Evolutionary conservation across 2,329 filamentous ascomycete genomes (phyloP).

Genomic region (Pyrenophora teres): DNA sequence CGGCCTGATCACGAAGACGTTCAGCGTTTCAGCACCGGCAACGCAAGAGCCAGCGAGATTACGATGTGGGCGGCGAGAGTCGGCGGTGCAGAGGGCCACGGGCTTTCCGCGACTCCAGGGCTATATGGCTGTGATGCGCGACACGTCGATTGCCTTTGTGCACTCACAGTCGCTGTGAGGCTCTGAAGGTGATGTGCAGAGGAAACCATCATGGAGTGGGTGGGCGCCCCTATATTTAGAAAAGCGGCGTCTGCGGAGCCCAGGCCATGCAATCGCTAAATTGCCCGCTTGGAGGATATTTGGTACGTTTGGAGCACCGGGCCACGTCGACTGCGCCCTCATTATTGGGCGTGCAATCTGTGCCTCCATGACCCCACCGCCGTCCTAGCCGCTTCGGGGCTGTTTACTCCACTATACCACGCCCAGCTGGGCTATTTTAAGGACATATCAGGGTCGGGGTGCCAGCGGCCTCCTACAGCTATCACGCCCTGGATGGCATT

Average conservation of each 20-base stretch:
- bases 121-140: constrained; percentile 36
- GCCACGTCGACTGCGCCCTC: constrained; percentile 7
- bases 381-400: constrained; percentile 3
- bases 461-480: constrained; percentile 2
- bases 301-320: constrained; percentile 10
- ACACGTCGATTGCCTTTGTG: constrained; percentile 21
- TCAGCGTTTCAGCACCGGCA: constrained; percentile 31
- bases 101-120: constrained; percentile 21
- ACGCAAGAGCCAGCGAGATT: too few relatives aligned
- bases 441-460: constrained; percentile 28
- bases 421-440: constrained; percentile 38
- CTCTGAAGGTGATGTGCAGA: constrained; percentile 39
- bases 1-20: constrained; percentile 25
- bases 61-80: constrained; percentile 24
- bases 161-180: constrained; percentile 26
- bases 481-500: constrained; percentile 8
- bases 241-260: constrained; percentile 27
- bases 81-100: constrained; percentile 23
- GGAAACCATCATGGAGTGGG: constrained; percentile 29
- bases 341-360: constrained; percentile 18
- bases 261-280: constrained; percentile 30
- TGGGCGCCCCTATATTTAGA: constrained; percentile 36
- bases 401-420: constrained; percentile 11
- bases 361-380: constrained; percentile 4
- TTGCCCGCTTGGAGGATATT: constrained; percentile 18